phyloP scores from a whole-genome alignment of 2,329 filamentous ascomycete species.

The Dothideomycetidae sp. region DNA sequence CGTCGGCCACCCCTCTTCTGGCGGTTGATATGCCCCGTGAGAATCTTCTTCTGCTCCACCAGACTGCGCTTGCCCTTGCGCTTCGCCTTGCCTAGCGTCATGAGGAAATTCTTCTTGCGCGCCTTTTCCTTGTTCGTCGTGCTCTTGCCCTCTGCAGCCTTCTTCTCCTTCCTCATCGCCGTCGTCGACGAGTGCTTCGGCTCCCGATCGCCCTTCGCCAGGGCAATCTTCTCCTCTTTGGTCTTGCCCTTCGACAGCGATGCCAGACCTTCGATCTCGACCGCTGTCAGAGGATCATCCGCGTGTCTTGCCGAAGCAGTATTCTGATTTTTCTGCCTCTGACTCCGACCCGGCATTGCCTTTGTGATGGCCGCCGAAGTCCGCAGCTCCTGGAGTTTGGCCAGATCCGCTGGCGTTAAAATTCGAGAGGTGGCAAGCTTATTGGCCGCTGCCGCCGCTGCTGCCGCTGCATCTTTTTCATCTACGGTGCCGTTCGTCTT shows the following conservation, averaged over 20 bases:
- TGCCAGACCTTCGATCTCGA: constrained; percentile 78
- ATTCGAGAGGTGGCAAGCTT: constrained; percentile 86
- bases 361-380: constrained; percentile 58
- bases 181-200: constrained; percentile 62
- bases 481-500: constrained; percentile 10
- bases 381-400: constrained; percentile 81
- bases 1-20: constrained; percentile 72
- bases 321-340: constrained; percentile 23
- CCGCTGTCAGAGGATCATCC: constrained; percentile 81
- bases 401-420: constrained; percentile 88
- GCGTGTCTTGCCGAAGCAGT: constrained; percentile 44
- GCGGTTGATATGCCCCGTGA: constrained; percentile 69
- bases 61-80: constrained; percentile 90
- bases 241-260: constrained; percentile 64
- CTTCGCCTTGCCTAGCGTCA: constrained; percentile 95
- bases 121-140: constrained; percentile 96
- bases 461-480: constrained; percentile 37
- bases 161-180: constrained; percentile 73
- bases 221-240: constrained; percentile 76
- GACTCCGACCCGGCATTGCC: constrained; percentile 33
- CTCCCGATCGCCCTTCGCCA: constrained; percentile 70
- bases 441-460: constrained; percentile 28
- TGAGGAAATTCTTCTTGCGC: constrained; percentile 94
- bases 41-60: constrained; percentile 64
- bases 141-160: constrained; percentile 80